Base-by-base conservation (phyloP, 2,329 filamentous ascomycete species). In the Xylaria sp. region DNA sequence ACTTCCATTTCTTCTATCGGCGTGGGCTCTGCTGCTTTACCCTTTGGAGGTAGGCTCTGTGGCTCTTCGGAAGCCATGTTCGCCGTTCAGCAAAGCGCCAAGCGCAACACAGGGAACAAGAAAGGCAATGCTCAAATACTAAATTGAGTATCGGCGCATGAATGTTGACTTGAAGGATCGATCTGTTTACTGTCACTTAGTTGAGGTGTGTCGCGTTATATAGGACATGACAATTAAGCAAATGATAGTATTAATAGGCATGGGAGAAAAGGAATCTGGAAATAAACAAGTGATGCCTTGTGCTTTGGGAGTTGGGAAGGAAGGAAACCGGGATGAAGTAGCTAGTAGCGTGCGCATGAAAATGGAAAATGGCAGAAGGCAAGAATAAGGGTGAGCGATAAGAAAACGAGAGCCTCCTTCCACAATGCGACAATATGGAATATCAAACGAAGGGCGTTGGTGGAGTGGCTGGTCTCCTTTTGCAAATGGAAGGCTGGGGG, bases 1-100 rank as follows among this genome's bases (percentile, higher is more conserved):
- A 87, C 80, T 68, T 84, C 82, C 84, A 86, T 86, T 73, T 84
- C 81, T 16, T 78, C 73, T 35, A 61, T 61, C 3, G 71, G 62
- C 23, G 60, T 47, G 27, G 69, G 47, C 57, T 63, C 65, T n/a
- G 67, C 44, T 8, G 61, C 47, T 66, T 77, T 76, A 42, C 68
- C 69, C 51, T 76, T 74, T 13, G 65, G 59, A n/a, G 73, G 65
- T 35, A 74, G 61, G 57, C 65, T 70, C 65, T 77, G 75, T 27
- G 76, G 74, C 55, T 79, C 70, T 65, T 79, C 75, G 29, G 77
- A 78, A 60, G 78, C 76, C 78, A 79, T 79, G 18, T 74, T 75
- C 73, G 75, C 75, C 73, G 74, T 75, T 69, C 71, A 73, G 60
- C 61, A 54, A 62, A 51, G 66, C 51, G 63, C 66, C 48, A 53